A percentile compares a stretch with the other conserved stretches of the same genome.
Conservation (phyloP, 768 basidiomycete genomes). For the Trametes gibbosa region DNA sequence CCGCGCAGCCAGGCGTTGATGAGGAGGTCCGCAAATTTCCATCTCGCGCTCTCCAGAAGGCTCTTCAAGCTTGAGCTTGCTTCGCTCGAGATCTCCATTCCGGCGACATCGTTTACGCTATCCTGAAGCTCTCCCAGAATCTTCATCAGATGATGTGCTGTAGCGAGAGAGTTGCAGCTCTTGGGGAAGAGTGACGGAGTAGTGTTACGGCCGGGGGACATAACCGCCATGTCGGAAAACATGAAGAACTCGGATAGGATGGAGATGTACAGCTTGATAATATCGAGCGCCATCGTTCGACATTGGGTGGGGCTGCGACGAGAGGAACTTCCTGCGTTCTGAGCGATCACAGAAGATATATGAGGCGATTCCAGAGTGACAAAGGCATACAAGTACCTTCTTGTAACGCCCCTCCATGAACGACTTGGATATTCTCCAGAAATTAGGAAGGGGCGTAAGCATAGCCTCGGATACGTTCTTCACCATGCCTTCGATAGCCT, state of each 20-base stretch:
- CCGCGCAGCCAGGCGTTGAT: constrained; percentile 81
- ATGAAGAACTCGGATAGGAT: constrained; percentile 84
- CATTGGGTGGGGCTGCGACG: constrained; percentile 83
- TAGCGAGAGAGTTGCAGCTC: constrained; percentile 79
- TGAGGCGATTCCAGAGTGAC: background rate
- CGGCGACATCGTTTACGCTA: constrained; percentile 73
- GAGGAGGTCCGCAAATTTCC: constrained; percentile 86
- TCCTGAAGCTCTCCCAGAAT: constrained; percentile 86
- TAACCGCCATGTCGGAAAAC: constrained; percentile 74
- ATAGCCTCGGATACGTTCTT: constrained; percentile 87
- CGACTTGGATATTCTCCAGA: constrained; percentile 88
- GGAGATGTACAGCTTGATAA: constrained; percentile 82
- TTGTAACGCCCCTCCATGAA: constrained; percentile 94
- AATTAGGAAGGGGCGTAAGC: constrained; percentile 81
- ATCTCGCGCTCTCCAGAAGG: constrained; percentile 77
- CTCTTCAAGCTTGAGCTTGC: constrained; percentile 62
- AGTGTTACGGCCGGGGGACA: constrained; percentile 46
- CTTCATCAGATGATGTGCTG: constrained; percentile 74
- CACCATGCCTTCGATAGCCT: constrained; percentile 70
- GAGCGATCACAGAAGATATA: background rate
- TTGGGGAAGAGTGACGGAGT: constrained; percentile 59
- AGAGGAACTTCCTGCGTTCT: constrained; percentile 36
- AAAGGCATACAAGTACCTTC: constrained; percentile 52
- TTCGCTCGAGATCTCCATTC: constrained; percentile 80
- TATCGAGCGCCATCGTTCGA: constrained; percentile 83